Evolutionary conservation across 306 rosid species (phyloP), one percentile per base, ranked within the genome.

Genomic region (Inga laurina): DNA sequence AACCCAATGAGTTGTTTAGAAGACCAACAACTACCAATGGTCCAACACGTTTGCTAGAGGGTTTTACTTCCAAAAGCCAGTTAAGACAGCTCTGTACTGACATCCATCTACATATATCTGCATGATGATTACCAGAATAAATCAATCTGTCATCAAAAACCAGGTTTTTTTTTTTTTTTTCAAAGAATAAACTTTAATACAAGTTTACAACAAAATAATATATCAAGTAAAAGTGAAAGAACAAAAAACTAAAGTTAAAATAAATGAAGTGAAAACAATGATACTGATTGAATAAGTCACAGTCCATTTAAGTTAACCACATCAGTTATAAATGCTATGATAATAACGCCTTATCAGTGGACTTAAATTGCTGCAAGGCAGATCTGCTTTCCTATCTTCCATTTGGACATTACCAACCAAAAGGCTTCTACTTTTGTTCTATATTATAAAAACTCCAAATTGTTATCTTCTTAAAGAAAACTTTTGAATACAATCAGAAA

Each of bases 41-140:
- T 82, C 98, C 98, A 41, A 94, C 80, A 44, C 98, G 93, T 80
- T 88, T 87, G 3, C 70, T 84, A 30, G 85, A 78, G 22, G 89
- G 90, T 72, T 84, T 91, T 84, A 89, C 93, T 88, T 89, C 93
- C 85, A 82, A 30, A 81, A 91, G 93, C 94, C 82, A 90, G 80
- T 81, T 90, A 81, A 84, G 86, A 90, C 97, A 93, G 88, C 85
- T 89, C 51, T 80, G 80, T 27, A 85, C 78, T 43, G 97, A 91
- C 91, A 89, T 88, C 98, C 98, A 93, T 76, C 85, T 89, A 82
- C 74, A 84, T 15, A 81, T 81, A 67, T 89, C 98, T 93, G 93
- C 78, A 78, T 14, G 45, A 18, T 18, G 57, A 67, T 74, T 56
- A 70, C 51, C 3, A 67, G 35, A 44, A 79, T 74, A 64, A 78